Conservation (phyloP, 2,329 filamentous ascomycete species). For the Trichoderma gracile region DNA sequence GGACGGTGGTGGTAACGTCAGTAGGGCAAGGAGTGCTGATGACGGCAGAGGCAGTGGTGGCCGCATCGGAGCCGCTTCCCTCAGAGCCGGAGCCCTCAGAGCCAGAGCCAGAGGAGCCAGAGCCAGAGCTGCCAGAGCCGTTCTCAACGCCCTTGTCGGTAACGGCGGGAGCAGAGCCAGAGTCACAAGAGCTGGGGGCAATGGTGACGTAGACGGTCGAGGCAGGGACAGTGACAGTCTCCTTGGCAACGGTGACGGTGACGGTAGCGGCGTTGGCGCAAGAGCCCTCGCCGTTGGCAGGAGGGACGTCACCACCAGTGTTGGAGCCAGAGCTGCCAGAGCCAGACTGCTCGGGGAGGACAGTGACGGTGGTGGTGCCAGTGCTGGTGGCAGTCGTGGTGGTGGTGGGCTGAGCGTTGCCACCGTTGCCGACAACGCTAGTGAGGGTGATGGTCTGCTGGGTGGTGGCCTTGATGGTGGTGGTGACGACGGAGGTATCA, state of each 20-base stretch:
- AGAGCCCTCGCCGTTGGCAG: constrained; percentile 19
- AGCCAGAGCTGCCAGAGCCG: neutral
- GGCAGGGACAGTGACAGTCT: constrained; percentile 35
- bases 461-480: constrained; percentile 47
- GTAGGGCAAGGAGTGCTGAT: constrained; percentile 28
- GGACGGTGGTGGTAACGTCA: constrained; percentile 31
- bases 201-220: constrained; percentile 43
- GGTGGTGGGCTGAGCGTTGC: constrained; percentile 37
- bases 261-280: constrained; percentile 30
- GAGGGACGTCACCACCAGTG: neutral
- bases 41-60: constrained; percentile 30
- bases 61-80: constrained; percentile 24
- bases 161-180: constrained; percentile 29
- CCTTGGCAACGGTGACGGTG: constrained; percentile 34
- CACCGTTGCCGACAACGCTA: constrained; percentile 27
- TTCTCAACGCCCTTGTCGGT: constrained; percentile 28
- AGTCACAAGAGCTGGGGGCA: constrained; percentile 26
- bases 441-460: constrained; percentile 42
- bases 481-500: constrained; percentile 41
- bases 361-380: constrained; percentile 40
- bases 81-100: constrained; percentile 11
- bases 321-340: constrained; percentile 29
- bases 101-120: constrained; percentile 10
- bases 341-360: constrained; percentile 32
- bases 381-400: constrained; percentile 43